A percentile compares a stretch with the other conserved stretches of the same genome.
Evolutionary conservation across 805 yeast species (phyloP).

Genomic region (Kodamaea laetipori): DNA sequence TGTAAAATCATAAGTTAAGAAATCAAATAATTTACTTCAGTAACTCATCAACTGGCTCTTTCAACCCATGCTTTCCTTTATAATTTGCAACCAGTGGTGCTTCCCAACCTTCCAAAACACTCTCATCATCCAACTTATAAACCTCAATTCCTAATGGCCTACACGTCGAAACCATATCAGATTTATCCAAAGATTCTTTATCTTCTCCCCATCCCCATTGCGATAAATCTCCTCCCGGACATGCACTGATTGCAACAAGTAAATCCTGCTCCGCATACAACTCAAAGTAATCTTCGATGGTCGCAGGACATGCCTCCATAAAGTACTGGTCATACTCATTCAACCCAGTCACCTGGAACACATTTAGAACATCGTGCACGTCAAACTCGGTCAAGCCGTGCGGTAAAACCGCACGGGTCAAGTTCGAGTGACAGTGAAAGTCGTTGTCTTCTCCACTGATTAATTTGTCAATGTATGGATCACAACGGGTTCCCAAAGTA

Average conservation of each 20-base stretch:
- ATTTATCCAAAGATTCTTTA: constrained; percentile 42
- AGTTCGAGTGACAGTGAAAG: constrained; percentile 67
- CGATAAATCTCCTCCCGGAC: constrained; percentile 66
- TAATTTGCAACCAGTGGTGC: constrained; percentile 34
- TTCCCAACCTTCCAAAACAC: constrained; percentile 51
- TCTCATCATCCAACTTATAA: constrained; percentile 50
- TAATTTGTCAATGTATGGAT: constrained; percentile 65
- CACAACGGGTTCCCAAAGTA: constrained; percentile 67
- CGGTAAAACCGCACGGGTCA: constrained; percentile 60
- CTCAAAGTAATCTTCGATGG: constrained; percentile 57
- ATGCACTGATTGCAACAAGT: constrained; percentile 54
- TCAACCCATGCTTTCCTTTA: constrained; percentile 59
- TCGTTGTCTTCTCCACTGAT: constrained; percentile 63
- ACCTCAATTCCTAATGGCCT: constrained; percentile 55
- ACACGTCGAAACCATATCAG: constrained; percentile 54
- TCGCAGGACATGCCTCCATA: constrained; percentile 71
- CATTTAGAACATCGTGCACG: constrained; percentile 69
- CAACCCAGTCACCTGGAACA: constrained; percentile 57
- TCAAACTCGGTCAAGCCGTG: constrained; percentile 64
- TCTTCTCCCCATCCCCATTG: constrained; percentile 75
- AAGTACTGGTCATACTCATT: constrained; percentile 66
- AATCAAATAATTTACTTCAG: background rate
- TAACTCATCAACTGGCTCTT: constrained; percentile 9
- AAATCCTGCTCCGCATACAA: constrained; percentile 67
- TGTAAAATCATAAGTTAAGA: background rate